phyloP scores from a whole-genome alignment of 345 rosid species.

The Eucalyptus marginata region DNA sequence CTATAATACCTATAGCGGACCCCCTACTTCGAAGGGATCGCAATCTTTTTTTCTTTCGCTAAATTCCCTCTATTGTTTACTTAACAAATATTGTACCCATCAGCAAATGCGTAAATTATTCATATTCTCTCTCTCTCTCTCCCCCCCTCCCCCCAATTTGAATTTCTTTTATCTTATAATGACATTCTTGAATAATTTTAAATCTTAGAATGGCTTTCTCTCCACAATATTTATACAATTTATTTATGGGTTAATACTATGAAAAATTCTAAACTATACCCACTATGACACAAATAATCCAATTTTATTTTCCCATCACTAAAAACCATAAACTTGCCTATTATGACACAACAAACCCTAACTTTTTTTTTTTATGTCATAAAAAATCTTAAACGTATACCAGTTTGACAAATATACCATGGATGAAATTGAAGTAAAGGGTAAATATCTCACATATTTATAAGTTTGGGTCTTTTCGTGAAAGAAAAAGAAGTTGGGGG shows the following conservation, averaged over 20 bases:
- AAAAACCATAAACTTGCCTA: neutral
- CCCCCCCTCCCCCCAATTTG: neutral
- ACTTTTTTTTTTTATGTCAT: neutral
- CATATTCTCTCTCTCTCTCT: too few relatives aligned
- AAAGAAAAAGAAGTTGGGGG: neutral
- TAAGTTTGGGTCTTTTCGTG: neutral
- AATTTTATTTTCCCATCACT: too few relatives aligned
- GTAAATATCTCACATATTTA: neutral
- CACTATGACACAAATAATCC: too few relatives aligned
- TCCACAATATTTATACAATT: neutral
- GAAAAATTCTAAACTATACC: too few relatives aligned
- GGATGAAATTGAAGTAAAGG: neutral
- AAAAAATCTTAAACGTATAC: neutral
- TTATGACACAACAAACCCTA: neutral
- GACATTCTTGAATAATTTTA: neutral
- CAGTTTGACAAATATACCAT: neutral
- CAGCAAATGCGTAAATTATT: neutral
- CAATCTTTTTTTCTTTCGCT: neutral
- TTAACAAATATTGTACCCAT: neutral
- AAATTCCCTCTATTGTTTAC: neutral
- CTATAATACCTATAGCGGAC: neutral
- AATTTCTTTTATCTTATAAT: neutral
- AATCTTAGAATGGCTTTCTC: neutral
- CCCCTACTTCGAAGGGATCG: neutral
- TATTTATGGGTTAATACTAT: too few relatives aligned